Evolutionary conservation across 805 yeast species (phyloP), one percentile per base, ranked within the genome.

Genomic region (Starmerella powellii): DNA sequence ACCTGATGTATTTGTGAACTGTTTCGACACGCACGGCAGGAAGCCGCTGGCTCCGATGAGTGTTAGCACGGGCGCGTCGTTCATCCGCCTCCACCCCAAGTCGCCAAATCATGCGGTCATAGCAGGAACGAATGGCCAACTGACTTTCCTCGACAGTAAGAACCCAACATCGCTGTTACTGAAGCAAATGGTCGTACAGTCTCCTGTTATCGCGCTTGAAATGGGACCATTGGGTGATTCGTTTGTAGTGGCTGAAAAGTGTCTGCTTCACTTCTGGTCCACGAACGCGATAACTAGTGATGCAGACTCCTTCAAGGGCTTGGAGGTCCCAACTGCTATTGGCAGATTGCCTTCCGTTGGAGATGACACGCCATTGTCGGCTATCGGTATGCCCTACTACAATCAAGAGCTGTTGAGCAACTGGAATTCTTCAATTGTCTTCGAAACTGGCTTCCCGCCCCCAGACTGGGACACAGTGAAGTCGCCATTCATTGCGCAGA

Each of bases 41-140:
- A 71, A 73, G 40, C 71, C 86, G 2, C 61, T 78, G 42, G 67
- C 93, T 0, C 95, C 96, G 3, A 68, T 88, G 6, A 75, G 95
- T 3, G 85, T 86, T 55, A 86, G 91, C 1, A 79, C 86, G 0
- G 96, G 96, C 11, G 95, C 97, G 1, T 70, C 81, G 8, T 81
- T 72, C 56, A 91, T 80, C 1, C 70, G 81, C 37, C 68, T 88
- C 47, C 96, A 88, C 62, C 96, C 97, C 6, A 80, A 81, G 46
- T 57, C 86, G 38, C 81, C 95, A 5, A 80, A 82, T 30, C 76
- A 80, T 28, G 73, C 85, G 34, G 59, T 85, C 4, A 76, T 83
- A 6, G 80, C 84, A 0, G 80, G 95, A 0, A 68, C 69, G 17
- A 61, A 73, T 18, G 97, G 97, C 15, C 88, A 85, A 46, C 65